Evolutionary conservation across 2,329 filamentous ascomycete genomes (phyloP).

Genomic region (Chlorencoelia australis): DNA sequence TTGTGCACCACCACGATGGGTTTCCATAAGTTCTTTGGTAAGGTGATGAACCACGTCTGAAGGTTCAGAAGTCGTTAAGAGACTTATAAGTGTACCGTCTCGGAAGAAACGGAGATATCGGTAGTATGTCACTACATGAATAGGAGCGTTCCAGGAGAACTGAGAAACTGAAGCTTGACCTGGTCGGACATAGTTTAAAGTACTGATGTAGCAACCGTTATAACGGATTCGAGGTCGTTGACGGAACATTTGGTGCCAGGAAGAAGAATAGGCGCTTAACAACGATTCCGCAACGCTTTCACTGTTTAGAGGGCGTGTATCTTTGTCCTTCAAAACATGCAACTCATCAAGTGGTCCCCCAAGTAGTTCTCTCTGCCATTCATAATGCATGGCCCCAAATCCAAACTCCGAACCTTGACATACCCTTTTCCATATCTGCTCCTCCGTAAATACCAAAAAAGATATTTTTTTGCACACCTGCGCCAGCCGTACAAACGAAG

Average conservation of each 20-base stretch:
- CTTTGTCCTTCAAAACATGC: too few relatives aligned
- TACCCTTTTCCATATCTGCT: constrained; percentile 75
- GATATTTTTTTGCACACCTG: constrained; percentile 82
- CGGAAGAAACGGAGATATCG: constrained; percentile 93
- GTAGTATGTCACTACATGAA: constrained; percentile 97
- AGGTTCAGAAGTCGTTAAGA: constrained; percentile 74
- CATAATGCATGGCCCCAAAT: constrained; percentile 74
- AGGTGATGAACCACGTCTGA: constrained; percentile 80
- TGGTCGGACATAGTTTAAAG: constrained; percentile 84
- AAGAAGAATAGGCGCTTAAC: constrained; percentile 35
- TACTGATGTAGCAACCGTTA: constrained; percentile 93
- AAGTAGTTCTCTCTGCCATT: constrained; percentile 53
- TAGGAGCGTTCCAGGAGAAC: constrained; percentile 67
- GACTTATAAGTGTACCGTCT: constrained; percentile 71
- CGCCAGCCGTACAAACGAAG: constrained; percentile 63
- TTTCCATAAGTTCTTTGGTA: constrained; percentile 54
- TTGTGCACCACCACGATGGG: constrained; percentile 15
- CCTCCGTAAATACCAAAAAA: constrained; percentile 74
- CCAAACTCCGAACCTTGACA: constrained; percentile 64
- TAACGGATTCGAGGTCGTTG: constrained; percentile 79
- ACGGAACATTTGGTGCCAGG: constrained; percentile 66
- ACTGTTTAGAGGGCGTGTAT: constrained; percentile 1
- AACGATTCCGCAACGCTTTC: constrained; percentile 22
- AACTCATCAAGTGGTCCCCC: constrained; percentile 41
- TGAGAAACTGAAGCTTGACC: constrained; percentile 64